Percentiles rank a stretch among this genome's conserved stretches.
These are phyloP conservation scores for Artemisia annua DNA, from an alignment of 129 eudicot species.

Conservation along the genomic window DNA sequence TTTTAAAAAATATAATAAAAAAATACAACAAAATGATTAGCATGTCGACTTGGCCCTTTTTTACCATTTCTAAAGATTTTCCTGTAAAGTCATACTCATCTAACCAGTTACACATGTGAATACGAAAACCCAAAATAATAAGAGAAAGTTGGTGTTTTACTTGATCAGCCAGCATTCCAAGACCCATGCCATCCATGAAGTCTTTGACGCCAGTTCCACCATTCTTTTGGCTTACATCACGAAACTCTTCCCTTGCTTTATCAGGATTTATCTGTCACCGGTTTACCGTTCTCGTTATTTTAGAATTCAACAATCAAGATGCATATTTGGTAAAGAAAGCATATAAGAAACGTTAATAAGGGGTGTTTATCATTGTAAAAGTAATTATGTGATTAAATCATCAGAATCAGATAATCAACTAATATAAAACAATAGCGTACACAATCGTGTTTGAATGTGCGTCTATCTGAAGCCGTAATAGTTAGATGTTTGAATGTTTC, in stretches of 20 bases:
- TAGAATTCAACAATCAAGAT: constrained; percentile 8
- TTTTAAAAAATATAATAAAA: no score
- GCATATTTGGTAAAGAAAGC: not conserved
- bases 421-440: no score
- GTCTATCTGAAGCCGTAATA: not conserved
- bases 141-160: constrained; percentile 21
- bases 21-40: not conserved
- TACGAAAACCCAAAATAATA: not conserved
- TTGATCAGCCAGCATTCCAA: constrained; percentile 84
- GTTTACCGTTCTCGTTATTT: constrained; percentile 10
- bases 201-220: constrained; percentile 85
- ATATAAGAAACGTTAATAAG: not conserved
- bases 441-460: not conserved
- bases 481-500: not conserved
- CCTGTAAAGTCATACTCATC: no score
- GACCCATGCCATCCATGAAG: constrained; percentile 96
- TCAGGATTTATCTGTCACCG: constrained; percentile 83
- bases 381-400: not conserved
- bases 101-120: not conserved
- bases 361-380: not conserved
- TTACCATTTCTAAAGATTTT: no score
- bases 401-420: not conserved
- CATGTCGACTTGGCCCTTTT: not conserved
- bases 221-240: constrained; percentile 63
- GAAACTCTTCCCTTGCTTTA: constrained; percentile 85